Conservation (phyloP, 805 yeast genomes). For the Metschnikowia noctiluminum region DNA sequence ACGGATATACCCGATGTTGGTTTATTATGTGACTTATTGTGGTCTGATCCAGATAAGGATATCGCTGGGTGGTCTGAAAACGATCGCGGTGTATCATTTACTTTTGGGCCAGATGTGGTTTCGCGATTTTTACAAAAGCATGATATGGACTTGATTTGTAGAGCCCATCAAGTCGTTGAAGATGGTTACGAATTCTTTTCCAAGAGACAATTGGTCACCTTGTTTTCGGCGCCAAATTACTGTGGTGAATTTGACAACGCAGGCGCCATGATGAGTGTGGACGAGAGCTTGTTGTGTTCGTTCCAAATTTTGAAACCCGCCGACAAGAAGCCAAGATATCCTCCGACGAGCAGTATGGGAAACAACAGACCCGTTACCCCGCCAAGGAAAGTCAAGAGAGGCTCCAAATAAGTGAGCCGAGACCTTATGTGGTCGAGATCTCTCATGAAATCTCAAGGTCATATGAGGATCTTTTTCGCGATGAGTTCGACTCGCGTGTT, state of each 20-base stretch:
- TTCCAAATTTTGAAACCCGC: constrained; percentile 97
- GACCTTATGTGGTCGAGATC: neutral
- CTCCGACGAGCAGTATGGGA: constrained; percentile 41
- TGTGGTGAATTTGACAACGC: constrained; percentile 99
- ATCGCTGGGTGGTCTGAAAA: constrained; percentile 99
- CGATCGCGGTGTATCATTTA: constrained; percentile 97
- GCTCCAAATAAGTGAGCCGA: constrained; percentile 33
- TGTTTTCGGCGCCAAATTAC: constrained; percentile 95
- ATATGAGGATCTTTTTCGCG: neutral
- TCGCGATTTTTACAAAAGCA: constrained; percentile 94
- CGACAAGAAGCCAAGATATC: constrained; percentile 80
- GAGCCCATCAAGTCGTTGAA: constrained; percentile 99
- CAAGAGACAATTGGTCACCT: constrained; percentile 91
- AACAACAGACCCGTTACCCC: constrained; percentile 54
- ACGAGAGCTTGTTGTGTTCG: constrained; percentile 91
- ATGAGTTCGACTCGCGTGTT: neutral
- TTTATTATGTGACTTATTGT: constrained; percentile 87
- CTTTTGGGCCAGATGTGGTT: constrained; percentile 99
- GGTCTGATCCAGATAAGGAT: constrained; percentile 99
- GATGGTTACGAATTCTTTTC: constrained; percentile 98
- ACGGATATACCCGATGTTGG: constrained; percentile 99
- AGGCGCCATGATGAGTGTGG: constrained; percentile 99
- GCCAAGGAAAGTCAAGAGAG: constrained; percentile 56
- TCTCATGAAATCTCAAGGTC: neutral
- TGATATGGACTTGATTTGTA: constrained; percentile 95